Evolutionary conservation across 129 eudicot species (phyloP).

Genomic region (Escallonia herrerae): DNA sequence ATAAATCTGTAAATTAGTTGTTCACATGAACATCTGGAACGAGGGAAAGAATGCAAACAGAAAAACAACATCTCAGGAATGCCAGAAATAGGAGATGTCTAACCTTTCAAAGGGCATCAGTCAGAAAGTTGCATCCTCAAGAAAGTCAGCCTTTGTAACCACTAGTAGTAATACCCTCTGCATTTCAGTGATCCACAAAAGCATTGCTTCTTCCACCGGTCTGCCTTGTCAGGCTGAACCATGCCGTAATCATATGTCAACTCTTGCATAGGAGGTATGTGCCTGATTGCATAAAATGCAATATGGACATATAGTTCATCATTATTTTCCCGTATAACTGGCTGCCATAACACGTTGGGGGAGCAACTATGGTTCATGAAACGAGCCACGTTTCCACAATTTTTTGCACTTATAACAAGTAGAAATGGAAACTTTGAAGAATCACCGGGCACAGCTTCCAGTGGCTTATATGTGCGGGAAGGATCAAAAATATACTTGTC

Average conservation of each 20-base stretch:
- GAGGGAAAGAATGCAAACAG: not conserved
- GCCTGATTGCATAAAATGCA: slow-evolving; percentile 70
- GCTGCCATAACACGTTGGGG: slow-evolving; percentile 86
- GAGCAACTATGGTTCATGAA: slow-evolving; percentile 96
- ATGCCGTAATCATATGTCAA: slow-evolving; percentile 75
- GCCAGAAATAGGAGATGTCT: slow-evolving; percentile 2
- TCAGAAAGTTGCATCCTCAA: slow-evolving; percentile 12
- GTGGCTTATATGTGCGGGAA: slow-evolving; percentile 43
- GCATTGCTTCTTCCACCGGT: slow-evolving; percentile 55
- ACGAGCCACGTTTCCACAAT: slow-evolving; percentile 84
- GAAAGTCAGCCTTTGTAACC: slow-evolving; percentile 7
- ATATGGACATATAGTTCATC: slow-evolving; percentile 56
- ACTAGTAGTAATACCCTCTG: slow-evolving; percentile 64
- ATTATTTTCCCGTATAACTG: slow-evolving; percentile 55
- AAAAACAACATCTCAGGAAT: not conserved
- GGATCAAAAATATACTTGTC: slow-evolving; percentile 63
- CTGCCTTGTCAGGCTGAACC: slow-evolving; percentile 36
- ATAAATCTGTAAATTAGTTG: not conserved
- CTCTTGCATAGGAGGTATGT: slow-evolving; percentile 95
- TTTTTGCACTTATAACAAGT: slow-evolving; percentile 57
- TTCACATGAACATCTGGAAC: not conserved
- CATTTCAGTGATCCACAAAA: slow-evolving; percentile 69
- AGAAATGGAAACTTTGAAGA: slow-evolving; percentile 48
- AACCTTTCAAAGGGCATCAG: slow-evolving; percentile 16
- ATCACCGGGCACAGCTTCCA: slow-evolving; percentile 30